Evolutionary conservation across 2,329 filamentous ascomycete genomes (phyloP), one percentile per base, ranked within the genome.

Genomic region (Fusarium tanahbumbuense): DNA sequence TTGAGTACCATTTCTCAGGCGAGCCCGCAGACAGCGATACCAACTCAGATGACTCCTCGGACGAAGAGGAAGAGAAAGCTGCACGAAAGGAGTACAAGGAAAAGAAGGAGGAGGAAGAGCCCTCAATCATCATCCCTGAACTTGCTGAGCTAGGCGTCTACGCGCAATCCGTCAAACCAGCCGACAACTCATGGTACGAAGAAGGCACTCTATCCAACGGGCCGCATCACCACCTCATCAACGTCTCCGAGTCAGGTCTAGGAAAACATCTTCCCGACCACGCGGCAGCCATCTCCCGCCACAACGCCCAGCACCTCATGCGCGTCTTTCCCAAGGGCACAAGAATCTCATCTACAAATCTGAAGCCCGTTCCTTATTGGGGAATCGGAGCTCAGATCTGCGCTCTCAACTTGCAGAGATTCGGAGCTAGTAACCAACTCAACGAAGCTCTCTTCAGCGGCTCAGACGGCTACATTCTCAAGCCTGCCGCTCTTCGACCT

Each of bases 401-500:
- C 75, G 90, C 90, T 5, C 82, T 92, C 55, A 92, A 92, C 78
- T 90, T 89, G 87, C 90, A 92, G 74, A 90, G 85, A 0, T 92
- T 91, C 68, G 88, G 88, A 34, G 85, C 86, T 9, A 85, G 85
- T 73, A 89, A 90, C 81, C 90, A 92, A 77, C 81, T 92, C 69
- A 92, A 92, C 75, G 89, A 91, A 73, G 90, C 89, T 0, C 81
- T 92, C 1, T 92, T 92, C 77, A 84, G 82, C 48, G 89, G 88
- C 15, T 88, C 89, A 0, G 87, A 88, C 28, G 90, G 90, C 10
- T 92, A 87, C 72, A 85, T 92, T 2, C 81, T 92, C 23, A 92
- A 92, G 76, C 90, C 90, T 0, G 83, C 84, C 1, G 82, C 85
- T 2, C 81, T 92, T 1, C 87, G 89, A 5, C 76, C 80, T 1